phyloP scores from a whole-genome alignment of 1,139 yeast genomes.

The Zygosaccharomyces pseudobailii region DNA sequence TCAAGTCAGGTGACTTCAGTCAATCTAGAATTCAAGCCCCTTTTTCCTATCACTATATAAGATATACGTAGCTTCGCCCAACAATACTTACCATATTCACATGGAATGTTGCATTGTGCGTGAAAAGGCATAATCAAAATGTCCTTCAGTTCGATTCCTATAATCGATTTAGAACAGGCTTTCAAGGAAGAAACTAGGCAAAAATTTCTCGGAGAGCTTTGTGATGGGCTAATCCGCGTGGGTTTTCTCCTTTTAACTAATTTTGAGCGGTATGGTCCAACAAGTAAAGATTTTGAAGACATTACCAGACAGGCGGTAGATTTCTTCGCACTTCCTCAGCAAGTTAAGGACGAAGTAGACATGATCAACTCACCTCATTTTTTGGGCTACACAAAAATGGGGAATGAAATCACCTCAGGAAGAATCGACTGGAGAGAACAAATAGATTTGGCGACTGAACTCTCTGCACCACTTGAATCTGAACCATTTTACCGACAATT shows the following conservation, averaged over 20 bases:
- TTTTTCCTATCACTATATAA: too few species aligned
- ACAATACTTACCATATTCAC: too few species aligned
- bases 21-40: too few species aligned
- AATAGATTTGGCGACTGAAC: constrained; percentile 60
- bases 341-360: constrained; percentile 48
- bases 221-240: constrained; percentile 53
- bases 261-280: constrained; percentile 31
- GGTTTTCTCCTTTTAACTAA: constrained; percentile 52
- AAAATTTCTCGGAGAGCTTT: constrained; percentile 43
- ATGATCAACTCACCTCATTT: constrained; percentile 65
- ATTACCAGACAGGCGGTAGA: constrained; percentile 43
- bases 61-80: too few species aligned
- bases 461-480: constrained; percentile 43
- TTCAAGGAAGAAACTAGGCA: constrained; percentile 39
- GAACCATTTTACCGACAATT: constrained; percentile 53
- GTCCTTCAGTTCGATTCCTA: constrained; percentile 32
- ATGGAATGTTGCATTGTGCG: too few species aligned
- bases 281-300: constrained; percentile 36
- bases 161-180: constrained; percentile 23
- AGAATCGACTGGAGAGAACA: constrained; percentile 64
- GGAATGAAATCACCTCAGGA: constrained; percentile 61
- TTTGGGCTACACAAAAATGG: constrained; percentile 60
- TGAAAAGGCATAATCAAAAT: too few species aligned
- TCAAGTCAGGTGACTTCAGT: too few species aligned
- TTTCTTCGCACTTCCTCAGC: constrained; percentile 52